Base-by-base conservation (phyloP, 257 asterid species). In the Solanum gracilifrons region DNA sequence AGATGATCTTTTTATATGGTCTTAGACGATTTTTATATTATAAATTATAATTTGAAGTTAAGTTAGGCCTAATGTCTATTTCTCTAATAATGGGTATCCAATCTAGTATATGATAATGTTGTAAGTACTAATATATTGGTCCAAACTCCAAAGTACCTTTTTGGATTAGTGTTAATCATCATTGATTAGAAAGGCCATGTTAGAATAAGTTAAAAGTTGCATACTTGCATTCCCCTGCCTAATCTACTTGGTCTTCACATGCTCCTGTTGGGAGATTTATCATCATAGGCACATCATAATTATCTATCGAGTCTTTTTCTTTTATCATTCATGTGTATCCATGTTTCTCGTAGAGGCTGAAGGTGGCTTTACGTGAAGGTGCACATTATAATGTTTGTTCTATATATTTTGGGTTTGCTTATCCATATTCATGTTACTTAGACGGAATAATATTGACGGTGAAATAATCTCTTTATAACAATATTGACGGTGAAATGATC, bases 231-330 rank as follows among this genome's bases (percentile, higher is more conserved):
- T 18, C 33, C 20, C 18, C 43, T 82, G 58, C 77, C 86, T 43
- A 69, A 73, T 79, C 88, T 92, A 20, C 36, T 43, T 85, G 85
- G 88, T 73, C 29, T 51, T 85, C 94, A 93, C 96, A 88, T 93
- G 96, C 83, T 76, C 48, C 32, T 84, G 93, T 92, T 88, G 79
- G 75, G 87, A 92, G 95, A 92, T 94, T 91, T 89, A 89, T 87
- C 75, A 88, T 83, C 87, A 68, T 55, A 88, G 7, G 13, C 89
- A 32, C 77, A 86, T 74, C 29, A 89, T 79, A 87, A 69, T 71
- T 80, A 84, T 72, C 66, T 3, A 18, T 18, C 51, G 87, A 16
- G 43, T 82, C 43, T 87, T 88, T 82, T 85, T 90, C 7, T 36
- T 36, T 36, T 36, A 36, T 36, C 87, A 71, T 86, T 85, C 91